Evolutionary conservation across 1,139 yeast species (phyloP).

Genomic region (Kodamaea sp.): DNA sequence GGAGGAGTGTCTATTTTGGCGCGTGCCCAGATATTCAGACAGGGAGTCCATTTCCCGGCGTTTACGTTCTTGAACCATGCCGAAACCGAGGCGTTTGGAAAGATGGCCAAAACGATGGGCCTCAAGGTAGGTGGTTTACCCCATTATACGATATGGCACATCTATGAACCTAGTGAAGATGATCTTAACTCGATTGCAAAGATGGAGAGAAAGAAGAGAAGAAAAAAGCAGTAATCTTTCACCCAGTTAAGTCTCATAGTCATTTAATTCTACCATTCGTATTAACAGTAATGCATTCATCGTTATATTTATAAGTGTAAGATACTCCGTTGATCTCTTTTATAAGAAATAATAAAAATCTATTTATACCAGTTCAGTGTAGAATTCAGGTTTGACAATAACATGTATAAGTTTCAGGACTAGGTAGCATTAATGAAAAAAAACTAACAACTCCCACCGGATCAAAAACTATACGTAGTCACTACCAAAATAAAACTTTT

Average conservation of each 20-base stretch:
- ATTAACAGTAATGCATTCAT: too few relatives aligned
- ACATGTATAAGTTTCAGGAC: neutral
- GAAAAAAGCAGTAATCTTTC: conserved; percentile 20
- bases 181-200: conserved; percentile 74
- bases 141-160: conserved; percentile 87
- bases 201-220: conserved; percentile 69
- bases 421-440: neutral
- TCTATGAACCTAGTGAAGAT: conserved; percentile 88
- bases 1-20: conserved; percentile 90
- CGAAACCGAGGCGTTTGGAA: conserved; percentile 91
- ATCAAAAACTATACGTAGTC: too few relatives aligned
- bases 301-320: too few relatives aligned
- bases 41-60: conserved; percentile 87
- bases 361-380: too few relatives aligned
- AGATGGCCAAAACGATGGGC: conserved; percentile 80
- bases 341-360: too few relatives aligned
- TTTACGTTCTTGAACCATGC: conserved; percentile 88
- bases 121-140: conserved; percentile 83
- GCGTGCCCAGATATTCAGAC: conserved; percentile 76
- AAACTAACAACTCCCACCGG: conserved; percentile 2
- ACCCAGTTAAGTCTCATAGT: too few relatives aligned
- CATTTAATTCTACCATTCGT: too few relatives aligned
- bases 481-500: conserved; percentile 21
- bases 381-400: too few relatives aligned
- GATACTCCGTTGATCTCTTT: too few relatives aligned